Conservation (phyloP, 257 asterid genomes). For the Nicotiana knightiana region DNA sequence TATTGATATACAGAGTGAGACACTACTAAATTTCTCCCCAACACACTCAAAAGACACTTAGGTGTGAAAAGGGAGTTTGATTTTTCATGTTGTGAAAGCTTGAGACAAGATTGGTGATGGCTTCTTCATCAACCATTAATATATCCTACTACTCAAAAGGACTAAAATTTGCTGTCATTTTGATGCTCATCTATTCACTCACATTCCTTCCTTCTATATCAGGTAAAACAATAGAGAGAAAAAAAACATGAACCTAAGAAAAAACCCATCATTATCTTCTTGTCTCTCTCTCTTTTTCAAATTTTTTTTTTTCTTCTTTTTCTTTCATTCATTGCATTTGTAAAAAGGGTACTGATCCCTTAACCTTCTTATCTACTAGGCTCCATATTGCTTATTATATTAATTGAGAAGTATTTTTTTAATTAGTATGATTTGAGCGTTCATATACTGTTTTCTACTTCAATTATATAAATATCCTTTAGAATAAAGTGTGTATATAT, state of each 20-base stretch:
- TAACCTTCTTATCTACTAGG: neutral
- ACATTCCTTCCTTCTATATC: conserved; percentile 32
- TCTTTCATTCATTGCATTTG: neutral
- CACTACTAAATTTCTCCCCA: neutral
- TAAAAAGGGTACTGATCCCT: neutral
- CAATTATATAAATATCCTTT: neutral
- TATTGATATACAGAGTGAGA: neutral
- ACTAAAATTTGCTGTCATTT: conserved; percentile 25
- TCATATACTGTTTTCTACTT: neutral
- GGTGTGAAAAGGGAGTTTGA: neutral
- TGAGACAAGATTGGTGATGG: neutral
- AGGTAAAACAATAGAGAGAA: conserved; percentile 26
- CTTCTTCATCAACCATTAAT: neutral
- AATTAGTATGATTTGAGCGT: neutral
- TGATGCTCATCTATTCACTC: conserved; percentile 35
- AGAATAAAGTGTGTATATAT: neutral
- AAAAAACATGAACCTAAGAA: neutral
- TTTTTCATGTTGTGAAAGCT: neutral
- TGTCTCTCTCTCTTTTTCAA: neutral
- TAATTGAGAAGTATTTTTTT: neutral
- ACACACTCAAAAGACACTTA: neutral
- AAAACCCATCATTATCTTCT: neutral
- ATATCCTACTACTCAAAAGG: neutral
- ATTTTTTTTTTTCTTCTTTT: neutral
- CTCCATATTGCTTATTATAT: neutral